Conservation (phyloP, 1,284 basidiomycete genomes). For the Irpex sp. region DNA sequence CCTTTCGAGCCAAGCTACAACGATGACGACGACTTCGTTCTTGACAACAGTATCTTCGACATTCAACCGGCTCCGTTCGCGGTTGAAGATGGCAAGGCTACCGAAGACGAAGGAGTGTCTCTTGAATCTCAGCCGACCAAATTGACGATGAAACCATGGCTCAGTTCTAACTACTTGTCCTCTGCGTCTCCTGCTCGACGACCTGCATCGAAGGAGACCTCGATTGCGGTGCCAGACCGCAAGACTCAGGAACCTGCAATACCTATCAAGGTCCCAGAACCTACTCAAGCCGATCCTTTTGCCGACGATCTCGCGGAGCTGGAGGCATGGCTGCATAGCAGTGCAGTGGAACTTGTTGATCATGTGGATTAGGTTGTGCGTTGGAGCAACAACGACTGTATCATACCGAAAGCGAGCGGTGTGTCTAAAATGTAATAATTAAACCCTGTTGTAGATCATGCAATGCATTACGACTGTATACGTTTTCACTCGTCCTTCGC, state of each 20-base stretch:
- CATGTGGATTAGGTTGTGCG: slow-evolving; percentile 11
- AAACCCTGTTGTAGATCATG: slow-evolving; percentile 1
- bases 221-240: too few relatives aligned
- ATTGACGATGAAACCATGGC: neutral
- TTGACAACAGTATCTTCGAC: slow-evolving; percentile 31
- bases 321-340: slow-evolving; percentile 43
- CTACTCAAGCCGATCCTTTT: neutral
- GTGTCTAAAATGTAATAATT: slow-evolving; percentile 9
- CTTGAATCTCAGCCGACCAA: too few relatives aligned
- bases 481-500: neutral
- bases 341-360: slow-evolving; percentile 32
- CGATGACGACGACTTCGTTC: slow-evolving; percentile 28
- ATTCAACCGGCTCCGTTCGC: too few relatives aligned
- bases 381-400: neutral
- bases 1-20: slow-evolving; percentile 11
- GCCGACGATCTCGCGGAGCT: slow-evolving; percentile 33
- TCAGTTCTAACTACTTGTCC: neutral
- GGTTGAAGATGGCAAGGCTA: too few relatives aligned
- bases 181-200: neutral
- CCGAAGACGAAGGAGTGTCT: too few relatives aligned
- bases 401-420: slow-evolving; percentile 6
- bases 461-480: neutral
- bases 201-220: neutral
- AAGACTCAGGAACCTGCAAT: neutral
- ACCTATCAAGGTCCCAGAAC: neutral